phyloP scores from a whole-genome alignment of 352 stramenopile genomes.

The Phytophthora pinifolia region DNA sequence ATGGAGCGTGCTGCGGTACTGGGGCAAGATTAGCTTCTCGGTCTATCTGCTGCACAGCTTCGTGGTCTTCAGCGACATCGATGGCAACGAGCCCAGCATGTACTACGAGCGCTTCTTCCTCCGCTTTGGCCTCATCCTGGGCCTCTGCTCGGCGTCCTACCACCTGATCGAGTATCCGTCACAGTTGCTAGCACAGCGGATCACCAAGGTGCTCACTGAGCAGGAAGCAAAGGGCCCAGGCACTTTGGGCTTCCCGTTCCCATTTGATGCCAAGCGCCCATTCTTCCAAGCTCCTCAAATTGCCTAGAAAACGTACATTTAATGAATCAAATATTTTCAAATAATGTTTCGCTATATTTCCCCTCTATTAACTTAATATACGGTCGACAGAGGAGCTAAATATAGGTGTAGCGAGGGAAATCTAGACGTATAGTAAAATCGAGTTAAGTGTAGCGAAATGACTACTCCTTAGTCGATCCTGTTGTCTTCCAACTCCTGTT shows the following conservation, averaged over 20 bases:
- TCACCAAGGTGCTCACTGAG: conserved; percentile 26
- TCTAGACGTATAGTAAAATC: no score
- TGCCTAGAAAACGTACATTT: conserved; percentile 19
- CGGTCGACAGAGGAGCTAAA: no score
- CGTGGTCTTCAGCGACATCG: conserved; percentile 37
- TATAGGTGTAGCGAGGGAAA: no score
- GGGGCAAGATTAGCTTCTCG: conserved; percentile 53
- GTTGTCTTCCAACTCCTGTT: no score
- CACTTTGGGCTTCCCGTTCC: conserved; percentile 3
- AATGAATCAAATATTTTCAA: conserved; percentile 1
- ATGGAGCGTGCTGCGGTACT: conserved; percentile 43
- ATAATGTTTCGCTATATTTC: no score
- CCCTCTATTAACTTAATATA: no score
- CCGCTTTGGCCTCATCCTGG: conserved; percentile 31
- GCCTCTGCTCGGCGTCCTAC: conserved; percentile 38
- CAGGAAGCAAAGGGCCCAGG: conserved; percentile 19
- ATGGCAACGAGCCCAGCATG: conserved; percentile 19
- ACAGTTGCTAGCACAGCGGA: conserved; percentile 37
- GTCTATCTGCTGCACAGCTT: conserved; percentile 60
- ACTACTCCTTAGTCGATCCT: no score
- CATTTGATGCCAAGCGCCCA: conserved; percentile 14
- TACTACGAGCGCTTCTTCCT: conserved; percentile 39
- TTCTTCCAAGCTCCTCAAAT: conserved; percentile 16
- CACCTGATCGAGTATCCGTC: conserved; percentile 50
- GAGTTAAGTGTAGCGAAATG: no score